These are phyloP conservation scores for Entonaema liquescens DNA, from an alignment of 495 filamentous ascomycete genomes.

Conservation along the genomic window DNA sequence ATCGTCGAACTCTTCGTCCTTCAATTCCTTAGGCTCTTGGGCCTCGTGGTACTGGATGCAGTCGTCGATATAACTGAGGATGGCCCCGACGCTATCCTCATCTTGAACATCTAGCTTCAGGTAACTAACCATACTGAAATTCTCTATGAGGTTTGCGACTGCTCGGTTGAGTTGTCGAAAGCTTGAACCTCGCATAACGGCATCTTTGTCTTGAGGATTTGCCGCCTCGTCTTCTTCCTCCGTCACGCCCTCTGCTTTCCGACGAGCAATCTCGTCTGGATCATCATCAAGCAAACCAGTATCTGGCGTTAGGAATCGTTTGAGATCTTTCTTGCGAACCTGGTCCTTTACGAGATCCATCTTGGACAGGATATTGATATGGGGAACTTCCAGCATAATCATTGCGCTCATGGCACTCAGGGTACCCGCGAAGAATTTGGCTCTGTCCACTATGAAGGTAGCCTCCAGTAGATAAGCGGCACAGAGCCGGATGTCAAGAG, in stretches of 20 bases:
- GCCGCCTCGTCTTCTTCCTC: conserved; percentile 51
- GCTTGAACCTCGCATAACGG: conserved; percentile 78
- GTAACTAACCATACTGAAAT: conserved; percentile 97
- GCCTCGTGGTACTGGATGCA: conserved; percentile 95
- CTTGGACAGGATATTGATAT: conserved; percentile 89
- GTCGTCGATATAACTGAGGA: conserved; percentile 98
- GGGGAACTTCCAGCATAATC: conserved; percentile 96
- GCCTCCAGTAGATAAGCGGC: conserved; percentile 96
- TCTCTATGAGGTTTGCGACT: conserved; percentile 89
- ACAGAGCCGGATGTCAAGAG: conserved; percentile 87
- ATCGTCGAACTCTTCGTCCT: conserved; percentile 75
- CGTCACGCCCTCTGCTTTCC: conserved; percentile 48
- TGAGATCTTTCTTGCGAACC: conserved; percentile 81
- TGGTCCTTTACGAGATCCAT: conserved; percentile 94
- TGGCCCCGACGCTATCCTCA: conserved; percentile 88
- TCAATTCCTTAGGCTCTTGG: conserved; percentile 89
- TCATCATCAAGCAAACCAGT: conserved; percentile 78
- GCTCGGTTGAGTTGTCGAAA: conserved; percentile 84
- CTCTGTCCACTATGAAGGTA: conserved; percentile 91
- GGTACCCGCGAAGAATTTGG: conserved; percentile 97
- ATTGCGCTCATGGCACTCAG: conserved; percentile 97
- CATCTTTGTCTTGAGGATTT: conserved; percentile 67
- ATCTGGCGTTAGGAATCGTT: conserved; percentile 87
- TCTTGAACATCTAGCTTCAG: conserved; percentile 88
- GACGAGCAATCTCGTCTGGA: conserved; percentile 58